Evolutionary conservation across 768 basidiomycete species (phyloP), one percentile per base, ranked within the genome.

Genomic region (Hypsizygus marmoreus): DNA sequence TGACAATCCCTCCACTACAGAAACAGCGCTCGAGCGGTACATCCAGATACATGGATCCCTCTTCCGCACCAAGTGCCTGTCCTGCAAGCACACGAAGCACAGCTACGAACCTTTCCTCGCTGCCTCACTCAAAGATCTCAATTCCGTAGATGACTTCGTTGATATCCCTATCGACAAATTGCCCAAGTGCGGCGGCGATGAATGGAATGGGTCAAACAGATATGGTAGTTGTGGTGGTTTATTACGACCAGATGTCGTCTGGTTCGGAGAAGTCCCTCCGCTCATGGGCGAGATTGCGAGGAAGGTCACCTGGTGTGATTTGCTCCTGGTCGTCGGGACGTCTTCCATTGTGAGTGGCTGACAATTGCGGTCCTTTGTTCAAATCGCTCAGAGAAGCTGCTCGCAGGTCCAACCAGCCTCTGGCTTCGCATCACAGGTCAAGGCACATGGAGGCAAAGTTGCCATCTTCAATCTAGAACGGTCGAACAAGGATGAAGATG

Each of bases 41-140:
- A 55, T 76, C 26, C 74, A 80, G 55, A 79, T 80, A 73, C 80
- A 80, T 55, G 78, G 79, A 5, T 60, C 70, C 12, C 53, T 79
- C 14, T 70, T 74, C 56, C 71, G 73, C 43, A 68, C 69, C 22
- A 50, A 60, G 6, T 79, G 79, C 59, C 68, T 72, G 8, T 58
- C 62, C 14, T 61, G 66, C 55, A 20, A 54, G 17, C 22, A 50
- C 14, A 66, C 73, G 36, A 49, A 52, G 6, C 47, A 46, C 22
- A 63, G 68, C 50, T 47, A 51, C 37, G 50, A 45, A 3, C 56
- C 59, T 4, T 64, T 64, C 4, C 58, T 75, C 23, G 65, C 65
- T 24, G 42, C 58, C 0, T 67, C 66, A 1, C 59, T 74, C 11
- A 55, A 50, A 4, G 65, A 63, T 0, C 59, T 65, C 12, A 67